phyloP scores from a whole-genome alignment of 768 basidiomycete genomes.

The Chlorophyllum brunneum region DNA sequence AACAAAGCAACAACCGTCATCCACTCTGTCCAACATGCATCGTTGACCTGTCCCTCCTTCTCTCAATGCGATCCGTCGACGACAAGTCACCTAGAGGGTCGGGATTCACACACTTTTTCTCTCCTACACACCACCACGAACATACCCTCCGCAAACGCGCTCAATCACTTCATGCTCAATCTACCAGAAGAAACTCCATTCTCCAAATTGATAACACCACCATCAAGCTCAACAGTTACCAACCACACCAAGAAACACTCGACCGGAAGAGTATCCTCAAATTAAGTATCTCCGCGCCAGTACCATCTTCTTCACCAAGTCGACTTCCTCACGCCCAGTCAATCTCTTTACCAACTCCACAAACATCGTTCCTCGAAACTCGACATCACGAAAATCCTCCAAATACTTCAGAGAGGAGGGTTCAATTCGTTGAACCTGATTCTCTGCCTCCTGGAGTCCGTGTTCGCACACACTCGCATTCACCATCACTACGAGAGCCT shows the following conservation, averaged over 20 bases:
- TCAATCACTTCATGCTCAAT: constrained; percentile 4
- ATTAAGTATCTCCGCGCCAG: constrained; percentile 7
- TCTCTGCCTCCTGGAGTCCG: too few species aligned
- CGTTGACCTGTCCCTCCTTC: background rate
- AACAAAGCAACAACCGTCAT: background rate
- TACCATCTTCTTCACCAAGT: background rate
- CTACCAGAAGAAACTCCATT: constrained; percentile 1
- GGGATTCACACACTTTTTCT: background rate
- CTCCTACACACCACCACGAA: background rate
- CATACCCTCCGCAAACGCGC: background rate
- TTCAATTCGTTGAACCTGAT: constrained; percentile 7
- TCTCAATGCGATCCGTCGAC: background rate
- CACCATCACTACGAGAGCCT: background rate
- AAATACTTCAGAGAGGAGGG: background rate
- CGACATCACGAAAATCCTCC: background rate
- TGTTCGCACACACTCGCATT: background rate
- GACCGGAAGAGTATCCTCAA: constrained; percentile 6
- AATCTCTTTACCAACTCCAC: background rate
- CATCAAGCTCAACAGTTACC: background rate
- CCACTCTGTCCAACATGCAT: background rate
- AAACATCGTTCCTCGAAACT: background rate
- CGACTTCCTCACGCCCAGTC: background rate
- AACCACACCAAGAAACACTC: background rate
- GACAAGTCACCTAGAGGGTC: constrained; percentile 1
- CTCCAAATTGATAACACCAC: background rate